phyloP scores from a whole-genome alignment of 2,329 filamentous ascomycete species.

The Claviceps sp. region DNA sequence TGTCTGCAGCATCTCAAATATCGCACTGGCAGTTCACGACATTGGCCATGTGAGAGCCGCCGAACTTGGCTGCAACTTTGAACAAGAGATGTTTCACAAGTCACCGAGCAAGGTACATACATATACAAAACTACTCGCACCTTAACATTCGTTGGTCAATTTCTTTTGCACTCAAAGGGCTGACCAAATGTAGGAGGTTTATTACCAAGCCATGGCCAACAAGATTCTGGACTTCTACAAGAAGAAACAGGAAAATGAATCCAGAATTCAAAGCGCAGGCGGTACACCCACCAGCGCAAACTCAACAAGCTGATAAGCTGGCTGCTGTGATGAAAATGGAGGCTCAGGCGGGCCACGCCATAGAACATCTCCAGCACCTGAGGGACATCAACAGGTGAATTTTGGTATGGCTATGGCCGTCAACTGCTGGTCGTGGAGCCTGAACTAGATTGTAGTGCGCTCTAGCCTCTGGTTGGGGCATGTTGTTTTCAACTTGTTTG shows the following conservation, averaged over 20 bases:
- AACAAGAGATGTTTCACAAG: constrained; percentile 32
- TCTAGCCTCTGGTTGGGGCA: not conserved
- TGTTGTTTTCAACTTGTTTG: too few species aligned
- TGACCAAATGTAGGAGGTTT: constrained; percentile 27
- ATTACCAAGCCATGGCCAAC: constrained; percentile 32
- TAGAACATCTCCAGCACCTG: constrained; percentile 46
- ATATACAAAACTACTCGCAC: not conserved
- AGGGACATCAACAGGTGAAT: constrained; percentile 23
- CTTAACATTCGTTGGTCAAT: not conserved
- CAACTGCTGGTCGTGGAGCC: too few species aligned
- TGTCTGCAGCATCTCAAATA: constrained; percentile 32
- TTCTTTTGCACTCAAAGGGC: not conserved
- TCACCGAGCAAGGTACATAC: constrained; percentile 32
- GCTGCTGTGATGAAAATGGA: constrained; percentile 37
- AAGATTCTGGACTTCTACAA: constrained; percentile 36
- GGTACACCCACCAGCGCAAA: constrained; percentile 19
- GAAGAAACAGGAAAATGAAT: constrained; percentile 36
- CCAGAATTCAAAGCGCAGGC: constrained; percentile 28
- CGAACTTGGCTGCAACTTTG: constrained; percentile 29
- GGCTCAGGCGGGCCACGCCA: constrained; percentile 33
- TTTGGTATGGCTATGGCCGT: constrained; percentile 27
- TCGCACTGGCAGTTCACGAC: constrained; percentile 30
- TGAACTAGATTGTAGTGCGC: not conserved
- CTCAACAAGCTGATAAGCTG: constrained; percentile 29
- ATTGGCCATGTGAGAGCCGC: constrained; percentile 28